phyloP scores from a whole-genome alignment of 345 rosid genomes.

The Syzygium grande region DNA sequence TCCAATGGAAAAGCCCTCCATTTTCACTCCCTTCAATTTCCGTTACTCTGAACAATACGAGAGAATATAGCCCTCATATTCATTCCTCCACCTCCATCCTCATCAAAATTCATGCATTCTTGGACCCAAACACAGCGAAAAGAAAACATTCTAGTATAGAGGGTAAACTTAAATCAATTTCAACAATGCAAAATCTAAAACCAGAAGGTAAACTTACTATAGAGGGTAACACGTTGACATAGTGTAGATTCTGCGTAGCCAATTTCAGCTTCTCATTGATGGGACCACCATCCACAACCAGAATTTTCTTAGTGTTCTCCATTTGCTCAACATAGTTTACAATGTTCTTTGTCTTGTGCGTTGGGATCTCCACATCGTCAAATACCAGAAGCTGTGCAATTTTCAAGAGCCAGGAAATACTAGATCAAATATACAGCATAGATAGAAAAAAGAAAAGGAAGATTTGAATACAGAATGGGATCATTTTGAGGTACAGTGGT shows the following conservation, averaged over 20 bases:
- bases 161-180: neutral
- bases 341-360: conserved; percentile 83
- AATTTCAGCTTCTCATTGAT: conserved; percentile 79
- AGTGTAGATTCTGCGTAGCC: conserved; percentile 88
- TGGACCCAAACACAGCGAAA: neutral
- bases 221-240: conserved; percentile 74
- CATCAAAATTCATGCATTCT: neutral
- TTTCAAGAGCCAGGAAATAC: conserved; percentile 2
- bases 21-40: neutral
- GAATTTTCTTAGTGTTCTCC: conserved; percentile 78
- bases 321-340: conserved; percentile 56
- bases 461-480: neutral
- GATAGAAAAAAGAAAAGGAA: neutral
- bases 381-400: conserved; percentile 59
- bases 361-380: conserved; percentile 68
- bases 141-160: neutral
- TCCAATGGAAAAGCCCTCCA: neutral
- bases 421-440: neutral
- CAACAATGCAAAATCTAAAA: neutral
- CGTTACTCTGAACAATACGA: neutral
- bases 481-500: neutral
- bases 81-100: neutral
- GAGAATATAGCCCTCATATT: neutral
- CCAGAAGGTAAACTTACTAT: conserved; percentile 50
- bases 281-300: conserved; percentile 70